Evolutionary conservation across 2,329 filamentous ascomycete species (phyloP), one percentile per base, ranked within the genome.

Genomic region (Nemania sp.): DNA sequence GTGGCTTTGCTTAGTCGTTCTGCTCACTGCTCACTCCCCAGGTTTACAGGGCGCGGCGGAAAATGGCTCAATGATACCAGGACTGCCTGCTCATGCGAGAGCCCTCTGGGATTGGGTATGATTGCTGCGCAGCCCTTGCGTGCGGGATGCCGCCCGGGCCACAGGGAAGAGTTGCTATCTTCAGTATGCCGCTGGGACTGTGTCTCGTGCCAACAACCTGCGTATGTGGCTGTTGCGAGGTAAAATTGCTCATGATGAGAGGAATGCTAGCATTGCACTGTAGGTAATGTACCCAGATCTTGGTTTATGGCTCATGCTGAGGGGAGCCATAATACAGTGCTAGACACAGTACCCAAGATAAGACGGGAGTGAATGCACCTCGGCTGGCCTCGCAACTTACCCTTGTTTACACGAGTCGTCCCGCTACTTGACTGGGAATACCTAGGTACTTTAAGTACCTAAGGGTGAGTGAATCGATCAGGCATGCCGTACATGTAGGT

Each of bases 351-450:
- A n/a, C n/a, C n/a, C n/a, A n/a, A n/a, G n/a, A n/a, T n/a, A 15
- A 9, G n/a, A 43, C 9, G 17, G 18, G 37, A 21, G 2, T 17
- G n/a, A 21, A 37, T 47, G 39, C 46, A n/a, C 32, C 55, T 54
- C 17, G 25, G 48, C n/a, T 35, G 46, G 47, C n/a, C 47, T 65
- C 63, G 63, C 63, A 60, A 63, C 57, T 65, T 57, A n/a, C n/a
- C n/a, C n/a, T n/a, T n/a, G n/a, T n/a, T n/a, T n/a, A 60, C 60
- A 59, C 54, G 47, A 58, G 46, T 54, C 58, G 54, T 29, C 40
- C 48, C 49, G 57, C 34, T 47, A 60, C 63, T 47, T 35, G 42
- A 46, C 51, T 59, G 50, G 57, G 37, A 57, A 39, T n/a, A n/a
- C 32, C 35, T 35, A 13, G 46, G 54, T 43, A 48, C 7, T 7